Evolutionary conservation across 2,329 filamentous ascomycete species (phyloP), one percentile per base, ranked within the genome.

Genomic region (Ustilaginoidea virens): DNA sequence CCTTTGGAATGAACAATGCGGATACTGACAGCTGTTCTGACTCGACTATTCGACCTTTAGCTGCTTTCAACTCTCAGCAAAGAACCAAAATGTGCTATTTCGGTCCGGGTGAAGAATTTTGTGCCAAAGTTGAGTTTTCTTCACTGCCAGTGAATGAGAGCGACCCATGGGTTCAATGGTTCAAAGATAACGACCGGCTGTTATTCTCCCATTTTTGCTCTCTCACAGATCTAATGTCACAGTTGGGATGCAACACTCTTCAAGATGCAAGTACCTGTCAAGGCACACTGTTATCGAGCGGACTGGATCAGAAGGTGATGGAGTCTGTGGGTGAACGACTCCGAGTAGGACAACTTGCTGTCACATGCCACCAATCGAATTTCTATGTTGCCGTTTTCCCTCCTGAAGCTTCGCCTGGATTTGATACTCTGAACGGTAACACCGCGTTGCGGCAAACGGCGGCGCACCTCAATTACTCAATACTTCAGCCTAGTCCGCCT

Each of bases 301-400:
- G 32, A 5, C 30, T 16, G 8, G 28, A 40, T 13, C 8, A 18
- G 11, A 24, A 28, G 5, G 28, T 21, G 7, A 14, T 63, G 9
- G 38, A 39, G 3, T 39, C 29, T 8, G 37, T 56, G 14, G 45
- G 51, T 5, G 40, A 48, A 13, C 46, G 50, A 24, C 46, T 67
- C 3, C 41, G 37, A 15, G 26, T 48, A 4, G 49, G 48, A 7
- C 46, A 49, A 6, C 42, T 55, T 3, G 60, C 53, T 1, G 36
- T 60, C 1, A 40, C 57, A 7, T 51, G 46, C 20, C 38, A 50
- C 13, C 16, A 30, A 38, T 11, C 35, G 43, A 4, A 33, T 44
- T 8, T 52, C 46, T 18, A 55, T 48, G n/a, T n/a, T 28, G 35
- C 66, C 12, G 28, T 67, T 4, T 23, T 64, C 1, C 14, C 18